phyloP scores from a whole-genome alignment of 164 flowering plant genomes.

The Umbellularia californica region DNA sequence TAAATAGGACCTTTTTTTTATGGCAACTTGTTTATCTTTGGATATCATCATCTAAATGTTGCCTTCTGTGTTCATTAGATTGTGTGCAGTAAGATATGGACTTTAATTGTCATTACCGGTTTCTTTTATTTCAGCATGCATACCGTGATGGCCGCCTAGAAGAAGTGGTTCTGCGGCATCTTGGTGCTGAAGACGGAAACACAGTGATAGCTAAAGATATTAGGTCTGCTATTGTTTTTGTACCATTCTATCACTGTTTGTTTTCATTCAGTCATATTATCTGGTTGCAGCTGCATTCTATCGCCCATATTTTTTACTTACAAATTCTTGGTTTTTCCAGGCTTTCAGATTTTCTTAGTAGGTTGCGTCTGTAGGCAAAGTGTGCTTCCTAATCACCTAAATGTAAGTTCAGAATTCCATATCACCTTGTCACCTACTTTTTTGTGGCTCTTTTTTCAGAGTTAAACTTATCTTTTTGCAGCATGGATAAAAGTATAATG shows the following conservation, averaged over 20 bases:
- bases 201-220: constrained; percentile 76
- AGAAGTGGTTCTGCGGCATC: constrained; percentile 78
- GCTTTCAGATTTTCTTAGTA: constrained; percentile 77
- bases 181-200: constrained; percentile 82
- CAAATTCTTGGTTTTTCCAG: constrained; percentile 41
- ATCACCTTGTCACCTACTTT: not conserved
- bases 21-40: not conserved
- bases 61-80: not conserved
- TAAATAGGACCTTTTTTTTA: too few relatives aligned
- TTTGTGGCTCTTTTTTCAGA: not conserved
- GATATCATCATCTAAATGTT: not conserved
- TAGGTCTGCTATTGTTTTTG: constrained; percentile 41
- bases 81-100: not conserved
- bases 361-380: constrained; percentile 42
- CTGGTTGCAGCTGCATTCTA: not conserved
- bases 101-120: not conserved
- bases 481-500: not conserved
- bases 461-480: not conserved
- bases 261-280: not conserved
- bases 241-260: not conserved
- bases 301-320: constrained; percentile 1
- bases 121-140: constrained; percentile 65
- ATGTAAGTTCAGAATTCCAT: not conserved
- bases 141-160: constrained; percentile 85
- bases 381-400: not conserved